A percentile compares a stretch with the other conserved stretches of the same genome.
phyloP scores from a whole-genome alignment of 768 basidiomycete genomes.

The Leccinum arenicola region DNA sequence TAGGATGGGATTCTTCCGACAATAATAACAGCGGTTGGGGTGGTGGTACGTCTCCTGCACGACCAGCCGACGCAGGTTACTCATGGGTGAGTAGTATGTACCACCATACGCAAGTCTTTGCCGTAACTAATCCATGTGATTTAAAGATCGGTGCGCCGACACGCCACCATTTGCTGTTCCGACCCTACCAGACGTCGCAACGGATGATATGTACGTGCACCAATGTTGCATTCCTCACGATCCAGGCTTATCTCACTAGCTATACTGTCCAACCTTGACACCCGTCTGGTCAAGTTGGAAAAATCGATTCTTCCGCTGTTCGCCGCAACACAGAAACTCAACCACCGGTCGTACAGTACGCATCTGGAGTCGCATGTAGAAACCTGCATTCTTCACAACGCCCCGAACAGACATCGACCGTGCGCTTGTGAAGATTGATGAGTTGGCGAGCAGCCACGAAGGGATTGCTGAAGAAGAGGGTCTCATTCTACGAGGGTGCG shows the following conservation, averaged over 20 bases:
- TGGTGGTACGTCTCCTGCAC: no score
- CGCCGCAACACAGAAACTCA: conserved; percentile 71
- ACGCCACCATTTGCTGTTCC: no score
- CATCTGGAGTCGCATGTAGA: conserved; percentile 2
- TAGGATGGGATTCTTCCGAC: no score
- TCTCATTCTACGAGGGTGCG: conserved; percentile 72
- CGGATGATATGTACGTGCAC: conserved; percentile 72
- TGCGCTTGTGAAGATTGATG: conserved; percentile 74
- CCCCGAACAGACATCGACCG: conserved; percentile 68
- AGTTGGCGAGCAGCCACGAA: conserved; percentile 71
- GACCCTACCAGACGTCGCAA: conserved; percentile 70
- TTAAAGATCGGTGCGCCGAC: no score
- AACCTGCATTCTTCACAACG: not conserved
- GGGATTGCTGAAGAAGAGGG: conserved; percentile 77
- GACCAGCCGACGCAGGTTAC: no score
- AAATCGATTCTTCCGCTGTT: conserved; percentile 85
- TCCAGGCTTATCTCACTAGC: conserved; percentile 46
- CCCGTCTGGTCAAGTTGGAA: conserved; percentile 76
- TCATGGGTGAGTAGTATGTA: no score
- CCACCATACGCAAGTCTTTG: no score
- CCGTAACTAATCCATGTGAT: no score
- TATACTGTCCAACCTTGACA: conserved; percentile 81
- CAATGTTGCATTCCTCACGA: conserved; percentile 1
- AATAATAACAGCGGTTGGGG: no score
- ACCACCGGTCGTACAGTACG: conserved; percentile 69